Conservation (phyloP, 768 basidiomycete species). For the Nidularia sp. region DNA sequence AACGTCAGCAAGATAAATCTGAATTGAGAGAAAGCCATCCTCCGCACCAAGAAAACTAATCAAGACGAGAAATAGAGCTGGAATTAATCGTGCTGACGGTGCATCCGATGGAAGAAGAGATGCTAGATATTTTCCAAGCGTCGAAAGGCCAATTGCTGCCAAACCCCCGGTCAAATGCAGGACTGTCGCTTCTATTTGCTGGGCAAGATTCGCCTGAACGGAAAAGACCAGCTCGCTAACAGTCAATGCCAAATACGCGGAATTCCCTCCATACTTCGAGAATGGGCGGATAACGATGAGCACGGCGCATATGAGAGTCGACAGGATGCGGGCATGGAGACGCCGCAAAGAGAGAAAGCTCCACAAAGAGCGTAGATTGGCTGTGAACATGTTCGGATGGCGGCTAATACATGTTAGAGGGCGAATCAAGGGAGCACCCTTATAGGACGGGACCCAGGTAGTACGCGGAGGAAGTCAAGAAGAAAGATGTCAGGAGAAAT, state of each 20-base stretch:
- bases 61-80: slow-evolving; percentile 33
- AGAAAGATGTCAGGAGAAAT: too few species aligned
- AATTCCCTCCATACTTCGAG: slow-evolving; percentile 30
- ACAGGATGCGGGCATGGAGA: slow-evolving; percentile 34
- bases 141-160: slow-evolving; percentile 27
- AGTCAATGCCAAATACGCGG: slow-evolving; percentile 31
- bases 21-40: neutral
- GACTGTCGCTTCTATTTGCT: slow-evolving; percentile 41
- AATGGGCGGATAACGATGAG: slow-evolving; percentile 34
- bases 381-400: too few species aligned
- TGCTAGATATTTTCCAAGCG: slow-evolving; percentile 14
- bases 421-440: too few species aligned
- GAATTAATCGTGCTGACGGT: slow-evolving; percentile 24
- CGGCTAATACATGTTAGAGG: too few species aligned
- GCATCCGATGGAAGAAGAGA: slow-evolving; percentile 15
- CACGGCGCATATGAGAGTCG: slow-evolving; percentile 36
- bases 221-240: slow-evolving; percentile 46
- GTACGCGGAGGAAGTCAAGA: too few species aligned
- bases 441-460: too few species aligned
- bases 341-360: slow-evolving; percentile 16
- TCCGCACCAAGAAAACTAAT: slow-evolving; percentile 31
- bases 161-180: slow-evolving; percentile 39
- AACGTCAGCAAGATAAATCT: neutral
- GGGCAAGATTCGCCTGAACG: slow-evolving; percentile 40
- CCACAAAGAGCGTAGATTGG: too few species aligned